phyloP scores from a whole-genome alignment of 306 rosid species.

The Trichosanthes truncata region DNA sequence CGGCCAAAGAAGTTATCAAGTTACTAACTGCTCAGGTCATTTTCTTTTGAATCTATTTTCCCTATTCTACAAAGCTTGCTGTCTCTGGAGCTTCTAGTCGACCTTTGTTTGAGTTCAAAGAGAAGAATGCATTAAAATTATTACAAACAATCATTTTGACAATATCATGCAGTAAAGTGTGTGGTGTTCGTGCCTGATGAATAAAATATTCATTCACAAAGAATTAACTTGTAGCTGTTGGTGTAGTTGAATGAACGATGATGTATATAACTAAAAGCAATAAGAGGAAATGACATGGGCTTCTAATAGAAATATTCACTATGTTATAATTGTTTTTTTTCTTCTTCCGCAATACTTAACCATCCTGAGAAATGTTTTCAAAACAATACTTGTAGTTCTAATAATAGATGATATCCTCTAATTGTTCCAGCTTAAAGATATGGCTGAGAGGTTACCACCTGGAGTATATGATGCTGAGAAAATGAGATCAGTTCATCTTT shows the following conservation, averaged over 20 bases:
- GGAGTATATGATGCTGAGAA: conserved; percentile 61
- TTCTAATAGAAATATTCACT: not conserved
- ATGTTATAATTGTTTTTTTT: not conserved
- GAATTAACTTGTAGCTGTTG: not conserved
- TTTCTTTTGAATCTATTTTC: conserved; percentile 15
- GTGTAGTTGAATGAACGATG: not conserved
- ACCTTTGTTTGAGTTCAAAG: conserved; percentile 5
- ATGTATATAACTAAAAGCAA: not conserved
- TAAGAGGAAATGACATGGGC: not conserved
- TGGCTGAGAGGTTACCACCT: conserved; percentile 89
- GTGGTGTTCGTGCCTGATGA: not conserved
- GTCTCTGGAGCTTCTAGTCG: conserved; percentile 6
- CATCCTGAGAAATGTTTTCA: not conserved
- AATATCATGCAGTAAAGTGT: not conserved
- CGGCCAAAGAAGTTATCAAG: conserved; percentile 94
- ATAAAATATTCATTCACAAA: not conserved
- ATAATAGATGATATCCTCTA: not conserved
- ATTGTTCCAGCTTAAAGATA: conserved; percentile 68
- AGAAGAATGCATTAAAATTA: not conserved
- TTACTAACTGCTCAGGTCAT: conserved; percentile 82
- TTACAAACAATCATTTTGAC: not conserved
- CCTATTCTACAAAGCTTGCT: conserved; percentile 10
- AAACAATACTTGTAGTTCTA: not conserved
- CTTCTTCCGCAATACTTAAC: not conserved
- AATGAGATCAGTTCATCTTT: conserved; percentile 40